phyloP scores from a whole-genome alignment of 192 early-diverging fungal genomes.

The Pilobolus umbonatus region DNA sequence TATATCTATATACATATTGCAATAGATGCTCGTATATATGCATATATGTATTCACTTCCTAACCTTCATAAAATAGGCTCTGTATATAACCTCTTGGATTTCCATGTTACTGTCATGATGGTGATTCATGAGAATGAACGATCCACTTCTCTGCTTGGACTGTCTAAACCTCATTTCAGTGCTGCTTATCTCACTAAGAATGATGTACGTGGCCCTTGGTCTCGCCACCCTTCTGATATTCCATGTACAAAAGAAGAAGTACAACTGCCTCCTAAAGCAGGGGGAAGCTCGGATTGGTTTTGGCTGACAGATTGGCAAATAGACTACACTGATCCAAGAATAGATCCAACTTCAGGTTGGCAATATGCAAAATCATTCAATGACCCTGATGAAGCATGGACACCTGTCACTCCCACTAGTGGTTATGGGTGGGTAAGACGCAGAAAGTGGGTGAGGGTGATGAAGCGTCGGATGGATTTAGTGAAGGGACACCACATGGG shows the following conservation, averaged over 20 bases:
- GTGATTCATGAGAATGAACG: conserved; percentile 69
- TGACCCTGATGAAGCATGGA: conserved; percentile 50
- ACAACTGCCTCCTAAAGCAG: conserved; percentile 33
- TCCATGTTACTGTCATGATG: conserved; percentile 54
- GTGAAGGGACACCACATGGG: conserved; percentile 10
- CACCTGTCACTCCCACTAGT: conserved; percentile 35
- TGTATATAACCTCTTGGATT: conserved; percentile 36
- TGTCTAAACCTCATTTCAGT: conserved; percentile 50
- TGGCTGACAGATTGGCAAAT: conserved; percentile 79
- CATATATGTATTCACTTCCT: background rate
- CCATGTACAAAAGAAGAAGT: conserved; percentile 48
- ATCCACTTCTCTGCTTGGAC: conserved; percentile 43
- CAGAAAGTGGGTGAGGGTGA: conserved; percentile 71
- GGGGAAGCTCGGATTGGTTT: conserved; percentile 51
- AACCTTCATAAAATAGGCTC: background rate
- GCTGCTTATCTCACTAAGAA: conserved; percentile 38
- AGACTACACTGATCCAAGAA: conserved; percentile 51
- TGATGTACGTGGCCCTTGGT: conserved; percentile 61
- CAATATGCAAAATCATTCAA: conserved; percentile 59
- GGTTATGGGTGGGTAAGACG: conserved; percentile 61
- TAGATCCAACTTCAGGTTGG: conserved; percentile 65
- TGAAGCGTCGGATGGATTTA: conserved; percentile 62
- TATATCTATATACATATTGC: no score
- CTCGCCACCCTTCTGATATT: conserved; percentile 43
- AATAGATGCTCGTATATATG: conserved; percentile 22